Base-by-base conservation (phyloP, 1,139 yeast species). In the Geotrichum siamense region DNA sequence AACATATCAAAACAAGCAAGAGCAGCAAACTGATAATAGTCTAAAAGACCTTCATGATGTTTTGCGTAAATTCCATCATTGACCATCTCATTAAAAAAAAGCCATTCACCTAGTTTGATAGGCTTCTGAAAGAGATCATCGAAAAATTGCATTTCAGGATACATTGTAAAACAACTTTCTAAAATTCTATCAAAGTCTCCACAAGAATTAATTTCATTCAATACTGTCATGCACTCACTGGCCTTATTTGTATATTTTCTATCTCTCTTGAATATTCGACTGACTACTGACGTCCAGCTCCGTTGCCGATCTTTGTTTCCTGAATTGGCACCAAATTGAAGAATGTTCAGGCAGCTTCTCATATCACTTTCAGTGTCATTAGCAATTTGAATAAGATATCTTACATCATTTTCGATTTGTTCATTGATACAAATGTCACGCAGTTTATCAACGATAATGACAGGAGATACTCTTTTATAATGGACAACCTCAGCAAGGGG, bases 301-400 rank as follows among this genome's bases (percentile, higher is more conserved):
- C 49, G 37, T 22, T 49, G 39, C 5, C 20, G 19, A 21, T 38
- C 35, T 17, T 28, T 16, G 32, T 48, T 45, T 19, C 43, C 40
- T 21, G 8, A 48, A 16, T 34, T 51, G 13, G 73, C 67, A 44
- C 72, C 74, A 56, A 89, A 87, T 55, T 91, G 98, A 33, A 91
- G 63, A 55, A 82, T 75, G 58, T 91, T 91, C 39, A 91, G 69
- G 59, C 96, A 82, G 29, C 89, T 85, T 53, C 98, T 69, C 26
- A 91, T 71, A 63, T 91, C 98, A 35, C 87, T 86, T 51, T 85
- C 91, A 40, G 91, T 76, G 2, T 78, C 62, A 41, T 77, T 81
- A 3, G 85, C 80, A 12, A 91, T 67, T 33, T 82, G 75, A 21
- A 72, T 68, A 21, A 81, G 48, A 13, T 68, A 59, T 22, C 68